A percentile compares a stretch with the other conserved stretches of the same genome.
These are phyloP conservation scores for Phytophthora kernoviae DNA, from an alignment of 352 stramenopile species.

Conservation along the genomic window DNA sequence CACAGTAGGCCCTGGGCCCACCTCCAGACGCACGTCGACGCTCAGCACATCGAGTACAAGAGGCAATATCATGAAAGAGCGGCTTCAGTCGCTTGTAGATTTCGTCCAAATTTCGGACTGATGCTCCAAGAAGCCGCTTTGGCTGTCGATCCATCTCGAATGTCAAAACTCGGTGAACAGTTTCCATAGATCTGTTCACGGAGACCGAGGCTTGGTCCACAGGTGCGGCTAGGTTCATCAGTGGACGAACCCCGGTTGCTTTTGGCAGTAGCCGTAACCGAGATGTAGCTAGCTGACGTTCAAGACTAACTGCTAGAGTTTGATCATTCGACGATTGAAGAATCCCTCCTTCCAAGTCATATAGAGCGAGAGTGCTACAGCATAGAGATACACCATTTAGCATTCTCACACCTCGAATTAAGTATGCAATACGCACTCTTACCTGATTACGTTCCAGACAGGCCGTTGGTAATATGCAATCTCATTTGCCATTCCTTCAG, in stretches of 20 bases:
- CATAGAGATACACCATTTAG: slow-evolving; percentile 4
- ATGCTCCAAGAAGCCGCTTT: slow-evolving; percentile 54
- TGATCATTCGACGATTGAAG: slow-evolving; percentile 32
- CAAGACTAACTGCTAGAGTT: neutral
- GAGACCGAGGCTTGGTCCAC: slow-evolving; percentile 35
- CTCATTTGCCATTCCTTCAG: slow-evolving; percentile 70
- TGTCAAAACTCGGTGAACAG: slow-evolving; percentile 58
- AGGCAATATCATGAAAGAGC: slow-evolving; percentile 42
- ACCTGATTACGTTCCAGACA: slow-evolving; percentile 71
- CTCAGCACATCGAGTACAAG: slow-evolving; percentile 38
- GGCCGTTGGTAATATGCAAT: slow-evolving; percentile 69
- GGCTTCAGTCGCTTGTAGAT: slow-evolving; percentile 59
- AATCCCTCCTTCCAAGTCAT: slow-evolving; percentile 53
- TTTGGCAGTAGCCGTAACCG: slow-evolving; percentile 73
- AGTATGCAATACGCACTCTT: neutral
- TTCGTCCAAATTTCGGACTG: slow-evolving; percentile 71
- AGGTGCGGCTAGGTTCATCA: slow-evolving; percentile 75
- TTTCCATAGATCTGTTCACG: slow-evolving; percentile 66
- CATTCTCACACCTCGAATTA: neutral
- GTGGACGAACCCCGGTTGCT: slow-evolving; percentile 60
- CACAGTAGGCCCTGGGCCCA: slow-evolving; percentile 48
- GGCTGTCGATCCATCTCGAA: slow-evolving; percentile 69
- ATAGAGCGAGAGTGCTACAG: slow-evolving; percentile 50
- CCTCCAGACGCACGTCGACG: slow-evolving; percentile 6
- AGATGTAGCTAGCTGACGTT: slow-evolving; percentile 50